Evolutionary conservation across 192 early-diverging fungal species (phyloP).

Genomic region (Backusella psychrophila): DNA sequence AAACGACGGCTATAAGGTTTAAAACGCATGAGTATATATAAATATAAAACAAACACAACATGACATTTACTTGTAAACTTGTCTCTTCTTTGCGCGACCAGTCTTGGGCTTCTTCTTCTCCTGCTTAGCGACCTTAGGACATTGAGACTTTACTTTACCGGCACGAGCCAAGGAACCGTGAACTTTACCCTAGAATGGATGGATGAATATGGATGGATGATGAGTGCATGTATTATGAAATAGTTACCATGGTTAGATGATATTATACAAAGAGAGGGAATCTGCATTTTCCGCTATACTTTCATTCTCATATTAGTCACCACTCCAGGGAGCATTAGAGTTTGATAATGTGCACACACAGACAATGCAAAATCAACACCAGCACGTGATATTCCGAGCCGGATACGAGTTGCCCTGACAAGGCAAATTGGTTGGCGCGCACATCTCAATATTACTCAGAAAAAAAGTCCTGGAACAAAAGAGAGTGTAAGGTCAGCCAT

Average conservation of each 20-base stretch:
- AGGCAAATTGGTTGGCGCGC: neutral
- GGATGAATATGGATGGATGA: slow-evolving; percentile 12
- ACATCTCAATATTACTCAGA: neutral
- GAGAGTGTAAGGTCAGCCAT: slow-evolving; percentile 1
- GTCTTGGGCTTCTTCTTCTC: slow-evolving; percentile 94
- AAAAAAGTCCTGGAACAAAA: slow-evolving; percentile 5
- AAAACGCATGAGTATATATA: neutral
- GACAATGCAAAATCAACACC: neutral
- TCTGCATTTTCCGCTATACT: neutral
- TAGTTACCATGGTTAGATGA: slow-evolving; percentile 28
- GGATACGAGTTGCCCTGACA: neutral
- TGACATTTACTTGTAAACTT: slow-evolving; percentile 65
- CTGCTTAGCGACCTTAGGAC: slow-evolving; percentile 96
- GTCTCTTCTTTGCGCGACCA: slow-evolving; percentile 96
- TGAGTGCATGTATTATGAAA: neutral
- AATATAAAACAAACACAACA: neutral
- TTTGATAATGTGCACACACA: neutral
- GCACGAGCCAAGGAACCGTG: slow-evolving; percentile 99
- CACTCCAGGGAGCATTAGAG: neutral
- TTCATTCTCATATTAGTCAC: neutral
- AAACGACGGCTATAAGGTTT: slow-evolving; percentile 70
- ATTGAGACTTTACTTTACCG: slow-evolving; percentile 99
- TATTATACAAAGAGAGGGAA: slow-evolving; percentile 15
- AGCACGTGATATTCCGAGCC: neutral
- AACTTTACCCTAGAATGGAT: slow-evolving; percentile 89